Evolutionary conservation across 768 basidiomycete genomes (phyloP), one percentile per base, ranked within the genome.

Genomic region (Cystofilobasidium ferigula): DNA sequence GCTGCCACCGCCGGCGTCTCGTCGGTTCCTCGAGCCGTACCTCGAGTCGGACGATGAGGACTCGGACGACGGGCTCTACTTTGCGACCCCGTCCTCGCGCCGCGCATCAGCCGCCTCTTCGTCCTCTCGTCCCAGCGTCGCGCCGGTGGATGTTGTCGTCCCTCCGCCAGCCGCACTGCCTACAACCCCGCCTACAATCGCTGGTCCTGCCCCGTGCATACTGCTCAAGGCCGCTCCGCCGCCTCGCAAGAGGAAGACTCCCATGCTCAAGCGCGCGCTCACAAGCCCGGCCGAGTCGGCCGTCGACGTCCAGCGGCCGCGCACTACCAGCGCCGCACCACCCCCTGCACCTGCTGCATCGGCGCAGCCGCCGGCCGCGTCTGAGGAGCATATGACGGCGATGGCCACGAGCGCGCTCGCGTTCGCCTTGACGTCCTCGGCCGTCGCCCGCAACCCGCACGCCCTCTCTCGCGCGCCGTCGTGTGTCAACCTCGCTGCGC

Each of bases 21-120:
- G 10, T 42, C 40, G 40, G 40, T 10, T 10, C 10, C 51, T 54
- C 51, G 51, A 54, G 30, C 51, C 51, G 3, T 54, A 54, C 51
- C 30, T 54, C 16, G 51, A 54, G 28, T 54, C 51, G 51, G 51
- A 32, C 51, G 51, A 54, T 28, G 51, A 54, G 51, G 22, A 45
- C 20, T 53, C 51, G 2, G 51, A 54, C 51, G 51, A 54, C 28
- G 51, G 32, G 12, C 28, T 54, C 51, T 3, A 30, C 51, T 54
- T 54, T 28, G 28, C 32, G 13, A 30, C 26, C 2, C 28, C 51
- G 28, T 5, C 14, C 30, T 32, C 51, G 12, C 51, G 51, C 14
- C 51, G 51, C 6, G 2, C 12, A 2, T 30, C 51, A 20, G 26
- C 28, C 51, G 28, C 7, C 26, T 53, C 48, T 26, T 26, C 24